These are phyloP conservation scores for Leptodontidium sp. DNA, from an alignment of 2,329 filamentous ascomycete species.

Conservation along the genomic window DNA sequence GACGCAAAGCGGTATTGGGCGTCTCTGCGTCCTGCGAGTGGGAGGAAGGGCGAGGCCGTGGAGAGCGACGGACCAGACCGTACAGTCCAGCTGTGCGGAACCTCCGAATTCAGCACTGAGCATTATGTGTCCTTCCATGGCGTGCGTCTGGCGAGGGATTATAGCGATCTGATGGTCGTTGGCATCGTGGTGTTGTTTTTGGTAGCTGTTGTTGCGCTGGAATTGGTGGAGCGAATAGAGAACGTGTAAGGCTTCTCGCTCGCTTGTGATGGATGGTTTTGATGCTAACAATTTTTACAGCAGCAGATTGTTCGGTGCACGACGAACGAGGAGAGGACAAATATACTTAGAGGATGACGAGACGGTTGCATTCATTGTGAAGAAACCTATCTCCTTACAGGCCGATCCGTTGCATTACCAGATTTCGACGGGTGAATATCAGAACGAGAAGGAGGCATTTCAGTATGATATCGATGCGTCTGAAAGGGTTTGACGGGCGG, in stretches of 20 bases:
- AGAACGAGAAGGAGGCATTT: constrained; percentile 27
- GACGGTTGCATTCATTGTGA: constrained; percentile 31
- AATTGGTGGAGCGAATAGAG: constrained; percentile 37
- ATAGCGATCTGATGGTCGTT: constrained; percentile 43
- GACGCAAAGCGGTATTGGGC: constrained; percentile 40
- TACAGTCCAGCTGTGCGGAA: constrained; percentile 14
- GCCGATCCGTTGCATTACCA: constrained; percentile 11
- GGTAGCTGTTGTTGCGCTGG: constrained; percentile 37
- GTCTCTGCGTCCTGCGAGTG: constrained; percentile 14
- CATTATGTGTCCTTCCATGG: constrained; percentile 24
- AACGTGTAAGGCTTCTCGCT: constrained; percentile 33
- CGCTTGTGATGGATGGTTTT: neutral
- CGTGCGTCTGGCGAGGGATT: constrained; percentile 32
- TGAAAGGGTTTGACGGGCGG: constrained; percentile 25
- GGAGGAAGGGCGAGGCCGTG: neutral
- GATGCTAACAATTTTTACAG: constrained; percentile 19
- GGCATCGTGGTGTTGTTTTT: constrained; percentile 44
- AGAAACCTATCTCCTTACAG: constrained; percentile 30
- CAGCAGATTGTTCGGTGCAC: constrained; percentile 3
- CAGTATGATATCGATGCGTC: constrained; percentile 34
- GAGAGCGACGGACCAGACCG: neutral
- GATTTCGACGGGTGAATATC: constrained; percentile 9
- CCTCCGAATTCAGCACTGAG: neutral
- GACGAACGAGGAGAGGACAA: constrained; percentile 24
- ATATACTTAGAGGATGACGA: constrained; percentile 42